Percentiles rank a stretch among this genome's conserved stretches.
These are phyloP conservation scores for Alternaria novae-zelandiae DNA, from an alignment of 2,329 filamentous ascomycete genomes.

Conservation along the genomic window DNA sequence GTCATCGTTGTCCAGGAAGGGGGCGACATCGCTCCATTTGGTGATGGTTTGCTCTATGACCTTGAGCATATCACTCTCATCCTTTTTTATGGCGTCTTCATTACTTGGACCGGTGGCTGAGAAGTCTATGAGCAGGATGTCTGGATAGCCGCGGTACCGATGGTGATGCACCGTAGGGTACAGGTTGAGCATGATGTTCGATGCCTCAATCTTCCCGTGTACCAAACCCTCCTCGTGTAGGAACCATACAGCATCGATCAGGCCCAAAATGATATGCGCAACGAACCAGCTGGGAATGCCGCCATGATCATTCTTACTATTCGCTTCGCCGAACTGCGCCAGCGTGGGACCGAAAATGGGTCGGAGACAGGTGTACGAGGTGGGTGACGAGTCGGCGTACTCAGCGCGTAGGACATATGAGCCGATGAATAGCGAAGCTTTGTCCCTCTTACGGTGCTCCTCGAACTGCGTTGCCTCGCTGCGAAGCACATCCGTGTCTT, in stretches of 20 bases:
- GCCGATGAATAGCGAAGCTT: neutral
- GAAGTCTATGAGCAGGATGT: conserved; percentile 16
- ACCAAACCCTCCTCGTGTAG: conserved; percentile 7
- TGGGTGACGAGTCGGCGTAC: neutral
- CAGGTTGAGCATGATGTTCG: conserved; percentile 14
- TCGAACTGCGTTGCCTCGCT: neutral
- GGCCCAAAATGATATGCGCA: conserved; percentile 16
- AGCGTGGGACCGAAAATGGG: conserved; percentile 20
- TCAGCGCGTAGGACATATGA: neutral
- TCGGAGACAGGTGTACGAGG: conserved; percentile 8
- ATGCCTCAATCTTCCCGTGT: conserved; percentile 2
- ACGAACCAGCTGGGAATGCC: conserved; percentile 16
- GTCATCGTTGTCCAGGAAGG: neutral
- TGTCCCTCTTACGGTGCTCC: neutral
- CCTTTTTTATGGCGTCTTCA: neutral
- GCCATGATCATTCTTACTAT: neutral
- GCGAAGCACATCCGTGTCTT: neutral
- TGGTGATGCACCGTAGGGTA: conserved; percentile 6
- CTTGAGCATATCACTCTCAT: conserved; percentile 2
- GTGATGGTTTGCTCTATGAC: conserved; percentile 7
- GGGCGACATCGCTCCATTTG: conserved; percentile 8
- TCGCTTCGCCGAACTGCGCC: conserved; percentile 6
- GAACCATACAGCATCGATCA: conserved; percentile 12
- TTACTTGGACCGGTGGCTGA: neutral
- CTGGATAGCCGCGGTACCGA: conserved; percentile 18